Base-by-base conservation (phyloP, 1,284 basidiomycete species). In the Trametes polyzona region DNA sequence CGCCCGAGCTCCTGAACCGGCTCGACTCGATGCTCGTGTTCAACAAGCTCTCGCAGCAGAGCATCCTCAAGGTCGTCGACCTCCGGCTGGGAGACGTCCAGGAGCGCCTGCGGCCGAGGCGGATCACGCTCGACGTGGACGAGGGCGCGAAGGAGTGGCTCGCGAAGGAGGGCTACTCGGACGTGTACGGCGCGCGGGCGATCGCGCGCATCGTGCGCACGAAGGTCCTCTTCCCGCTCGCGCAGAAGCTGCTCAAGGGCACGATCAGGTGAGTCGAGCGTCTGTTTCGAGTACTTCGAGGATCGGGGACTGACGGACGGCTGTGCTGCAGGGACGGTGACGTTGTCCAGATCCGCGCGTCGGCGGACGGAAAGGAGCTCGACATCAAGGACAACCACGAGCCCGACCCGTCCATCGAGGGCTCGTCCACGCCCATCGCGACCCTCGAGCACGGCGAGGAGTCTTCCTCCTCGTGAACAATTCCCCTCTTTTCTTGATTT, bases 1-100 rank as follows among this genome's bases (percentile, higher is more conserved):
- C 93, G 16, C 95, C 95, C 0, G 95, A 98, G 73, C 81, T 98
- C 1, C 80, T 95, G 55, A 96, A 96, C 71, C 87, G 94, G 11
- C 82, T 96, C 51, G 94, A 96, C 71, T 88, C 92, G 11, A 89
- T 91, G 71, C 77, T 91, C 23, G 90, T 96, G 14, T 96, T 97
- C 79, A 95, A 96, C 78, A 94, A 93, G 67, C 84, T 96, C 11
- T 88, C 91, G 2, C 82, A 81, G 12, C 71, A 76, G 21, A 86
- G 88, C 7, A 92, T 97, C 58, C 75, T 91, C 14, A 74, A 88
- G 50, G 90, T 98, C 32, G 93, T 96, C 29, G 77, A 78, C 16
- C 77, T 96, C 3, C 86, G 93, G 11, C 77, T 96, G 7, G 73
- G 76, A 6, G 93, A 96, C 59, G 84, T 96, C 0, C 81, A 86